Evolutionary conservation across 345 rosid genomes (phyloP).

Genomic region (Dipteronia sinensis): DNA sequence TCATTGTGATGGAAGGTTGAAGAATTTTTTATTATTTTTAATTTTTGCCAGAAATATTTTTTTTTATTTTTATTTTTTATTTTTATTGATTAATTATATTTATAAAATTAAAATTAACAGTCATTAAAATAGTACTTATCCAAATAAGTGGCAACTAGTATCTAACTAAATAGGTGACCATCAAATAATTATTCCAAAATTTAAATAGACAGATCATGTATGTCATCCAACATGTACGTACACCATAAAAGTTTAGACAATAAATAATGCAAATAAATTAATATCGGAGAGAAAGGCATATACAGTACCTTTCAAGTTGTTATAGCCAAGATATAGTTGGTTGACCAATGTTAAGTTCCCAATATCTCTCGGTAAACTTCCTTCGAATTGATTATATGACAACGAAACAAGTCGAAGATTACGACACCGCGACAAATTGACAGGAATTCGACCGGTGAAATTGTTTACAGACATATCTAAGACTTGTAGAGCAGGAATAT

Average conservation of each 20-base stretch:
- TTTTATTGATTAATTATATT: too few species aligned
- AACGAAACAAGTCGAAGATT: not conserved
- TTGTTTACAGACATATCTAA: not conserved
- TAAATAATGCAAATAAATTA: not conserved
- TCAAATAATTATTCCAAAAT: not conserved
- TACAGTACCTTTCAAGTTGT: conserved; percentile 24
- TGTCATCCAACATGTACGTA: not conserved
- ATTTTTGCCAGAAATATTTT: too few species aligned
- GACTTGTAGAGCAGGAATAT: not conserved
- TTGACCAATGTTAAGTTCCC: conserved; percentile 19
- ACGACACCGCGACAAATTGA: not conserved
- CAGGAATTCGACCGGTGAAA: not conserved
- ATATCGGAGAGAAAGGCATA: too few species aligned
- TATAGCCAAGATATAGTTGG: not conserved
- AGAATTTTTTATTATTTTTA: too few species aligned
- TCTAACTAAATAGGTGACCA: too few species aligned
- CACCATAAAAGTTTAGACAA: too few species aligned
- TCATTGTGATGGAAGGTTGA: too few species aligned
- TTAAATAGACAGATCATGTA: too few species aligned
- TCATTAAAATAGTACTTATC: too few species aligned
- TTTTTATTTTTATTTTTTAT: too few species aligned
- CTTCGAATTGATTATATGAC: not conserved
- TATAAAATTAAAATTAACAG: too few species aligned
- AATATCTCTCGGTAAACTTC: conserved; percentile 21
- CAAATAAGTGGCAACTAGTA: too few species aligned